Percentiles rank a stretch among this genome's conserved stretches.
Conservation (phyloP, 2,329 filamentous ascomycete species). For the Aureobasidium subglaciale region DNA sequence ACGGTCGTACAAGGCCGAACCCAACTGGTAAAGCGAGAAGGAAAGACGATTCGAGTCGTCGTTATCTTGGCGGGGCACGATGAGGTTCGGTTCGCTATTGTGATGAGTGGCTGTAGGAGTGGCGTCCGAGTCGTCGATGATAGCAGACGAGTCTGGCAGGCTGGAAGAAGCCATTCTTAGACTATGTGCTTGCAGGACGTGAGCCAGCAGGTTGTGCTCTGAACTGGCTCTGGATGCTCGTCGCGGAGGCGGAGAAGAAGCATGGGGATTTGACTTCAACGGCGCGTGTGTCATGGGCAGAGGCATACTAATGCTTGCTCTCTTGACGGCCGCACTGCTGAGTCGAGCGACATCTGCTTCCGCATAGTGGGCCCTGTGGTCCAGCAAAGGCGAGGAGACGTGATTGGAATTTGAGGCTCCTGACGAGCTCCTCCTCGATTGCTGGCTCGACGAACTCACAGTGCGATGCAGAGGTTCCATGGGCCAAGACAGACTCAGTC, state of each 20-base stretch:
- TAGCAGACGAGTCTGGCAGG: conserved; percentile 31
- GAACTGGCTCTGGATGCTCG: neutral
- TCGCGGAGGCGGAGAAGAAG: conserved; percentile 16
- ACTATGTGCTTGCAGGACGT: conserved; percentile 33
- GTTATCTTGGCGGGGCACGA: conserved; percentile 22
- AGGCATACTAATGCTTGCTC: conserved; percentile 60
- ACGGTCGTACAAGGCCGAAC: conserved; percentile 50
- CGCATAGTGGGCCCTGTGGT: conserved; percentile 52
- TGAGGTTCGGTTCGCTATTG: conserved; percentile 33
- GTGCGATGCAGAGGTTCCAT: conserved; percentile 22
- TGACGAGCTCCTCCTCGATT: conserved; percentile 34
- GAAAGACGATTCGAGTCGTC: conserved; percentile 59
- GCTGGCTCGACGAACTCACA: conserved; percentile 29
- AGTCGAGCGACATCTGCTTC: conserved; percentile 50
- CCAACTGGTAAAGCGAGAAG: conserved; percentile 62
- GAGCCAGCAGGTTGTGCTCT: conserved; percentile 17
- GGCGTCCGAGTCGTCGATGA: conserved; percentile 41
- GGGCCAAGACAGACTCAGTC: neutral
- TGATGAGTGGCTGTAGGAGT: conserved; percentile 38
- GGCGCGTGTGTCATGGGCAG: conserved; percentile 21
- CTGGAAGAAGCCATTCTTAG: conserved; percentile 3
- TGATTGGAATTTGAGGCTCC: conserved; percentile 34
- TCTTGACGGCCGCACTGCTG: conserved; percentile 46
- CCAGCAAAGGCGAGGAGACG: conserved; percentile 22
- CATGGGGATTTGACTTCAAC: conserved; percentile 20